A percentile compares a stretch with the other conserved stretches of the same genome.
Conservation (phyloP, 2,329 filamentous ascomycete genomes). For the Stachybotrys chlorohalonatus region DNA sequence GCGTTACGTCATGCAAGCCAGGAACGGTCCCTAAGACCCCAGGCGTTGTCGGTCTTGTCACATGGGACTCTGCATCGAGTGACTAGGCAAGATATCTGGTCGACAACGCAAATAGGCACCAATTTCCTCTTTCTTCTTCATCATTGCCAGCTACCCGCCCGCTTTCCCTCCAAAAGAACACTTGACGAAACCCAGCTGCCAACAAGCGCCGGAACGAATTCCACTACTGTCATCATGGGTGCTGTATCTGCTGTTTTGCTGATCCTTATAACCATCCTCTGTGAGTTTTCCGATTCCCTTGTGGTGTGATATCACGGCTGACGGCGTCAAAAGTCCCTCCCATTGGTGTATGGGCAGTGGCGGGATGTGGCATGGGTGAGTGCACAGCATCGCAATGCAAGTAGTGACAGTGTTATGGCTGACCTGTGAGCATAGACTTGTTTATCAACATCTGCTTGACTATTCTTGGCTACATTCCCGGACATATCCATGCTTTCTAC, state of each 20-base stretch:
- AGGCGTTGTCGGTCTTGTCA: too few relatives aligned
- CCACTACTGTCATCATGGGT: slow-evolving; percentile 31
- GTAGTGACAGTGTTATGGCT: slow-evolving; percentile 3
- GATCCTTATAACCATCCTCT: slow-evolving; percentile 42
- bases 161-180: too few relatives aligned
- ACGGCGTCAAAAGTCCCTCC: slow-evolving; percentile 46
- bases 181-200: too few relatives aligned
- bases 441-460: slow-evolving; percentile 61
- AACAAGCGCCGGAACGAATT: too few relatives aligned
- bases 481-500: slow-evolving; percentile 75
- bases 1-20: too few relatives aligned
- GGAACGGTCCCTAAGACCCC: too few relatives aligned
- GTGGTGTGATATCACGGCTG: not conserved
- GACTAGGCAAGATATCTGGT: too few relatives aligned
- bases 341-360: slow-evolving; percentile 52
- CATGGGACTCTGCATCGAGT: too few relatives aligned
- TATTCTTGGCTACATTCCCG: slow-evolving; percentile 63
- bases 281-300: slow-evolving; percentile 23
- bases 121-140: too few relatives aligned
- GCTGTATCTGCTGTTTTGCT: slow-evolving; percentile 38
- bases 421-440: slow-evolving; percentile 33
- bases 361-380: slow-evolving; percentile 51
- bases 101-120: too few relatives aligned
- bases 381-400: slow-evolving; percentile 3
- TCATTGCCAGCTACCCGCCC: too few relatives aligned